Evolutionary conservation across 805 yeast species (phyloP).

Genomic region (Candida krabiensis): DNA sequence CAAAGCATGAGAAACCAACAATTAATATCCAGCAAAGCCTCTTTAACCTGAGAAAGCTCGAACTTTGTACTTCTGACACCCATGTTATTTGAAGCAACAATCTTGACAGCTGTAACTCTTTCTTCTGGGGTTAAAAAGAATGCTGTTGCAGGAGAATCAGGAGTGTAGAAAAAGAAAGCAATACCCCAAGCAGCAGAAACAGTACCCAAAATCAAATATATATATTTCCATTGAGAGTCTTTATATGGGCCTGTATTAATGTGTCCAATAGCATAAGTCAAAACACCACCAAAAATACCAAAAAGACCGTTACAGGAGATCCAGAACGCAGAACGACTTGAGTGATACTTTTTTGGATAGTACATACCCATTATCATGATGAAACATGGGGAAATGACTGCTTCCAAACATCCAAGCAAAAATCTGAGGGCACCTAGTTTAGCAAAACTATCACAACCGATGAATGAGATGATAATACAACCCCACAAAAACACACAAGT

Average conservation of each 20-base stretch:
- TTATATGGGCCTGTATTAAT: constrained; percentile 37
- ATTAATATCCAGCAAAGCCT: constrained; percentile 40
- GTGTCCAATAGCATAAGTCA: constrained; percentile 26
- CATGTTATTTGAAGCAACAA: constrained; percentile 39
- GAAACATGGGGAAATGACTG: constrained; percentile 37
- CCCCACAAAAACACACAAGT: constrained; percentile 61
- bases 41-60: constrained; percentile 41
- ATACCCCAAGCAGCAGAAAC: constrained; percentile 38
- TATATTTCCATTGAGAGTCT: constrained; percentile 41
- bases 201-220: constrained; percentile 43
- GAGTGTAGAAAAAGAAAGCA: constrained; percentile 30
- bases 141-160: constrained; percentile 44
- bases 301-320: constrained; percentile 33
- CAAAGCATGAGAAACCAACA: constrained; percentile 29
- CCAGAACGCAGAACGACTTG: constrained; percentile 34
- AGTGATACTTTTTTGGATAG: constrained; percentile 27
- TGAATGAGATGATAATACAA: constrained; percentile 48
- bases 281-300: constrained; percentile 30
- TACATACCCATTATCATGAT: constrained; percentile 31
- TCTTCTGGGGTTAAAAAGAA: constrained; percentile 43
- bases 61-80: constrained; percentile 42
- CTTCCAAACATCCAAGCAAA: constrained; percentile 41
- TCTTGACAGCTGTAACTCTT: constrained; percentile 22
- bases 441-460: constrained; percentile 39
- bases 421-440: constrained; percentile 47